phyloP scores from a whole-genome alignment of 2,329 filamentous ascomycete species.

The Hymenoscyphus repandus region DNA sequence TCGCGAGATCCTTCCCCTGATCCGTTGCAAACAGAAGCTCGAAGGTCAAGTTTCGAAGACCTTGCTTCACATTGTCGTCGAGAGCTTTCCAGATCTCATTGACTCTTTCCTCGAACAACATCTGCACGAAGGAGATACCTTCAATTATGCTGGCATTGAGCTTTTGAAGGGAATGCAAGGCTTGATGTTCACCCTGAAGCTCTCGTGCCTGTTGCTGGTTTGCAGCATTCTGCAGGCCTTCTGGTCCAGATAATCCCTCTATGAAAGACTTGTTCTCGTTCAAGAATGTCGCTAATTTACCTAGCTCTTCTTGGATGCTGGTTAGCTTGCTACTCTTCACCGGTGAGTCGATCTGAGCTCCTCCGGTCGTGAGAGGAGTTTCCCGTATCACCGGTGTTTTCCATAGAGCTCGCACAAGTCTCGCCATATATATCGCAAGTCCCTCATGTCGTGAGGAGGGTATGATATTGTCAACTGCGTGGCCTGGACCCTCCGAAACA shows the following conservation, averaged over 20 bases:
- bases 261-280: conserved; percentile 86
- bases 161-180: conserved; percentile 77
- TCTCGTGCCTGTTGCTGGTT: conserved; percentile 89
- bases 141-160: conserved; percentile 89
- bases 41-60: conserved; percentile 74
- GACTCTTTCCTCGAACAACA: conserved; percentile 89
- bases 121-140: conserved; percentile 91
- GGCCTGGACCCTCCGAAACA: conserved; percentile 50
- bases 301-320: conserved; percentile 73
- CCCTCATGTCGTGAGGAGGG: conserved; percentile 88
- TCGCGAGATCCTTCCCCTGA: conserved; percentile 82
- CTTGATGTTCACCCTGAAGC: conserved; percentile 89
- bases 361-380: conserved; percentile 45
- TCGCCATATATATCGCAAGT: conserved; percentile 78
- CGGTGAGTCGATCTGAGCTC: conserved; percentile 59
- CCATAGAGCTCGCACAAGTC: conserved; percentile 88
- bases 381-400: conserved; percentile 65
- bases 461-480: conserved; percentile 74
- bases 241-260: conserved; percentile 86
- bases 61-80: conserved; percentile 62
- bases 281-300: conserved; percentile 75
- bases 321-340: conserved; percentile 65
- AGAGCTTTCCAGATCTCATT: conserved; percentile 80
- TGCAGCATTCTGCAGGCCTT: conserved; percentile 70
- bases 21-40: conserved; percentile 78